Conservation (phyloP, 208 protist species). For the Crithidia bombi region DNA sequence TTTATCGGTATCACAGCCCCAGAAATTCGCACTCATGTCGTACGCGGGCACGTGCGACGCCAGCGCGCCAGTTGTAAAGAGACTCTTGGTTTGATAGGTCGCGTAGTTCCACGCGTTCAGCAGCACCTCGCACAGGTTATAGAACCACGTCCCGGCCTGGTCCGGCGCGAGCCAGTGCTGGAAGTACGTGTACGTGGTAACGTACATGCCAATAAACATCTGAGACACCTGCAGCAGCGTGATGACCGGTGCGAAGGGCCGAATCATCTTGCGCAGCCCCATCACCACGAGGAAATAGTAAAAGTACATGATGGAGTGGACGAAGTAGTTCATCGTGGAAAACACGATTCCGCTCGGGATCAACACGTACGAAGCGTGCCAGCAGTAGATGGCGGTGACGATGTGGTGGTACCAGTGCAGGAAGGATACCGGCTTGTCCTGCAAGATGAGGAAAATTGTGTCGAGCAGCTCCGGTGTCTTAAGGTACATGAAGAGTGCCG, state of each 20-base stretch:
- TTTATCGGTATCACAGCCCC: conserved; percentile 49
- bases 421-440: conserved; percentile 51
- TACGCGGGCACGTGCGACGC: conserved; percentile 46
- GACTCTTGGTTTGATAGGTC: conserved; percentile 11
- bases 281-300: conserved; percentile 87
- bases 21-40: conserved; percentile 32
- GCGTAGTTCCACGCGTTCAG: conserved; percentile 11
- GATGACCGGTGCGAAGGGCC: conserved; percentile 74
- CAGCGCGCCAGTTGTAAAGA: conserved; percentile 41
- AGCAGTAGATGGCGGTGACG: conserved; percentile 89
- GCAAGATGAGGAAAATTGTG: conserved; percentile 75
- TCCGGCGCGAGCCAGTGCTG: conserved; percentile 38
- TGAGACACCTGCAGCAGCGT: conserved; percentile 87
- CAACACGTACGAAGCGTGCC: conserved; percentile 59
- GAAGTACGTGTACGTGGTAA: conserved; percentile 57
- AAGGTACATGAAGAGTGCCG: conserved; percentile 65
- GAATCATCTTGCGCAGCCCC: conserved; percentile 54
- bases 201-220: conserved; percentile 88
- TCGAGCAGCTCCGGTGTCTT: conserved; percentile 83
- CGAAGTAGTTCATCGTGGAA: conserved; percentile 90
- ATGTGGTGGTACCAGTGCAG: conserved; percentile 36
- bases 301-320: conserved; percentile 95
- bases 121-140: conserved; percentile 12
- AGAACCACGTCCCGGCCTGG: conserved; percentile 19
- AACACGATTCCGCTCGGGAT: conserved; percentile 53